Percentiles rank a stretch among this genome's conserved stretches.
phyloP scores from a whole-genome alignment of 2,329 filamentous ascomycete genomes.

The Aureobasidium subglaciale region DNA sequence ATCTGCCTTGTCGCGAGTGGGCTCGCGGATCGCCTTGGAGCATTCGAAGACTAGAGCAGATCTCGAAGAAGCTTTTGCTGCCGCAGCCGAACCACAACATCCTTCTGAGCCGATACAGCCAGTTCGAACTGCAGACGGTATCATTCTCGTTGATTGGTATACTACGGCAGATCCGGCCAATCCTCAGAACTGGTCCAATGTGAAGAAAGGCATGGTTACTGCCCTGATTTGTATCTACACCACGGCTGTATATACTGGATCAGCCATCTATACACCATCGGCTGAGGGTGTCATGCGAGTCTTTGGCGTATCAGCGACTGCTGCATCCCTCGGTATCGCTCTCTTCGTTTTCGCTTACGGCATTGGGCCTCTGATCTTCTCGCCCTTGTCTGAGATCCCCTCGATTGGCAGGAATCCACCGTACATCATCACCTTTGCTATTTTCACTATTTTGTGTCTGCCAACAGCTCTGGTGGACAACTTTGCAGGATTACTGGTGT shows the following conservation, averaged over 20 bases:
- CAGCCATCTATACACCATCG: conserved; percentile 44
- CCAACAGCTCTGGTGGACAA: conserved; percentile 57
- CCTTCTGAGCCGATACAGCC: conserved; percentile 3
- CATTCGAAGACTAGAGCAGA: conserved; percentile 14
- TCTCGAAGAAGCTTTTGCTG: background rate
- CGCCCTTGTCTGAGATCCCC: conserved; percentile 60
- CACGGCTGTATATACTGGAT: conserved; percentile 32
- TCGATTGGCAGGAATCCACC: conserved; percentile 59
- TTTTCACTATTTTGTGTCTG: conserved; percentile 62
- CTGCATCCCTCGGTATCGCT: conserved; percentile 51
- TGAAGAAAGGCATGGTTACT: conserved; percentile 37
- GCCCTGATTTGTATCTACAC: conserved; percentile 33
- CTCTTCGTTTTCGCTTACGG: conserved; percentile 55
- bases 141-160: conserved; percentile 48
- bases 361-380: conserved; percentile 56
- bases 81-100: conserved; percentile 17
- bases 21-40: conserved; percentile 14
- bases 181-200: conserved; percentile 48
- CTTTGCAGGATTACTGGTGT: conserved; percentile 52
- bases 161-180: conserved; percentile 48
- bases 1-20: conserved; percentile 6
- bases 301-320: conserved; percentile 47
- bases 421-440: conserved; percentile 59
- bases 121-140: conserved; percentile 42
- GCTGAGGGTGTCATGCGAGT: conserved; percentile 42